A percentile compares a stretch with the other conserved stretches of the same genome.
phyloP scores from a whole-genome alignment of 2,329 filamentous ascomycete genomes.

The Pseudogymnoascus sp. region DNA sequence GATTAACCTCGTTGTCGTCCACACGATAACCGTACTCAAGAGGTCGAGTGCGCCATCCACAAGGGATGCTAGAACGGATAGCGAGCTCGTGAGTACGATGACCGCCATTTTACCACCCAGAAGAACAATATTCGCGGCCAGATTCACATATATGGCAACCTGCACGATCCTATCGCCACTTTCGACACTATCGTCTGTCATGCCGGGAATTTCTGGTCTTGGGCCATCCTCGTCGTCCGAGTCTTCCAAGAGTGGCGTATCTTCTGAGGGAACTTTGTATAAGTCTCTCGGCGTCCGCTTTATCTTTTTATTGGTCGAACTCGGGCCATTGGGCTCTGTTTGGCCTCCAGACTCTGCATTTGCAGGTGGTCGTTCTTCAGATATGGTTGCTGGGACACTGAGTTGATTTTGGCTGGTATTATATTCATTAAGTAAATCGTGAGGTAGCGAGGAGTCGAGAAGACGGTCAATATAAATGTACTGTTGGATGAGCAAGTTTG shows the following conservation, averaged over 20 bases:
- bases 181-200: conserved; percentile 66
- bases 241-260: conserved; percentile 50
- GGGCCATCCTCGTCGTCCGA: conserved; percentile 39
- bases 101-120: conserved; percentile 48
- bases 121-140: conserved; percentile 50
- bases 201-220: conserved; percentile 56
- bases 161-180: conserved; percentile 68
- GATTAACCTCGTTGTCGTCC: conserved; percentile 51
- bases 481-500: conserved; percentile 80
- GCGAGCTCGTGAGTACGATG: conserved; percentile 46
- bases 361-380: conserved; percentile 49
- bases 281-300: conserved; percentile 80
- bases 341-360: conserved; percentile 16
- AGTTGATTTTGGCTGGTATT: conserved; percentile 41
- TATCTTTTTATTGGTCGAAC: conserved; percentile 40
- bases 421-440: conserved; percentile 87
- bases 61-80: conserved; percentile 53
- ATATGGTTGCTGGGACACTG: conserved; percentile 65
- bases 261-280: conserved; percentile 62
- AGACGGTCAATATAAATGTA: conserved; percentile 90
- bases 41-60: conserved; percentile 55
- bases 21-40: conserved; percentile 53
- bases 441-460: conserved; percentile 85
- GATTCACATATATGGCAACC: conserved; percentile 72
- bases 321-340: conserved; percentile 12